Base-by-base conservation (phyloP, 1,284 basidiomycete species). In the Cutaneotrichosporon cyanovorans region DNA sequence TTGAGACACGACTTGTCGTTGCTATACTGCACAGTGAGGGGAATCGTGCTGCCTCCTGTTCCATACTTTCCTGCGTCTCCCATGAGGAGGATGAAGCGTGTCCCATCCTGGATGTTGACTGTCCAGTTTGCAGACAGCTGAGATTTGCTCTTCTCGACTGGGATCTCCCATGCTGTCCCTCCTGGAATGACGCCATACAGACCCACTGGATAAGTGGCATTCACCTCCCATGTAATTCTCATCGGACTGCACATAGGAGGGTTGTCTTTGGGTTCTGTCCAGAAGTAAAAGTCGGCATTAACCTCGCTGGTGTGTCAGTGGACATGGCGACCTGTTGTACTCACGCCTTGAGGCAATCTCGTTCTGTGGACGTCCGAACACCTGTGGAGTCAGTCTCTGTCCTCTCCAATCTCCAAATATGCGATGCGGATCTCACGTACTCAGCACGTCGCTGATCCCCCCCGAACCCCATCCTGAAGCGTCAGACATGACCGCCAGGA, bases 401-500 rank as follows among this genome's bases (percentile, higher is more conserved):
- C n/a, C n/a, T n/a, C n/a, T n/a, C n/a, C n/a, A n/a, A n/a, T n/a
- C n/a, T n/a, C n/a, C 25, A 28, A 28, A 12, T 7, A 28, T 28
- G 25, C 8, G 25, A 12, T n/a, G 15, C 10, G 18, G 14, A 11
- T 15, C 15, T 0, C 6, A 59, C 64, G 42, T 41, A 69, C 64
- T 66, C 40, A 65, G 44, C 5, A 61, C 51, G 18, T 58, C 48
- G 7, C 61, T 66, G 1, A 61, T 65, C 11, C 66, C 66, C 15
- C 64, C 67, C 8, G 53, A 53, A 2, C 65, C 66, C 31, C 57
- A 68, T 1, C 67, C 67, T 2, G 48, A 51, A 8, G 61, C 44
- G 52, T 69, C 67, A 30, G 53, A 61, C 60, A 69, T 62, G 5
- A 63, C 57, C 2, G 58, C 55, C 10, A 68, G 25, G 32, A 69